Evolutionary conservation across 2,329 filamentous ascomycete species (phyloP).

Genomic region (Chaetomiaceae sp.): DNA sequence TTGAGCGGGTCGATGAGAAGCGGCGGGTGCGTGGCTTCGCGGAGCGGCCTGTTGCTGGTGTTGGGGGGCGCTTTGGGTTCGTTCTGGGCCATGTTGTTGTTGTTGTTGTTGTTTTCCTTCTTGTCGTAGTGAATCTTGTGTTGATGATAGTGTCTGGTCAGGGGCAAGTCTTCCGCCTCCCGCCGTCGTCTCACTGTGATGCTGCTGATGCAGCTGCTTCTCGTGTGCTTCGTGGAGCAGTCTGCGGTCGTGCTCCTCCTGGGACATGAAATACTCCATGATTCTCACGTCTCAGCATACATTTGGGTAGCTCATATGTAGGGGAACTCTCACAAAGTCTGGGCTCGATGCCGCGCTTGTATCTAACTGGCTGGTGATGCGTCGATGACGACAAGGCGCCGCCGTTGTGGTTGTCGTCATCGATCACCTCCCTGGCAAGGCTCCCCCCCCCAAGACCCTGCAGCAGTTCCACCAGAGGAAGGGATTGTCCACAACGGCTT

Average conservation of each 20-base stretch:
- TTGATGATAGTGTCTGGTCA: not conserved
- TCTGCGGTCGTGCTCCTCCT: slow-evolving; percentile 6
- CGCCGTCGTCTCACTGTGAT: no score
- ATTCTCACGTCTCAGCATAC: no score
- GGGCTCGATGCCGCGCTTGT: not conserved
- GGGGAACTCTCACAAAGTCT: not conserved
- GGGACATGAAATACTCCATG: slow-evolving; percentile 15
- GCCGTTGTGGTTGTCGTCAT: no score
- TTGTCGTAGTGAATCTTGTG: not conserved
- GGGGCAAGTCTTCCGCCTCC: no score
- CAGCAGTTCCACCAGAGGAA: no score
- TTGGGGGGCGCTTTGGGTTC: no score
- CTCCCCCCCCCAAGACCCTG: no score
- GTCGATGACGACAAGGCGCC: no score
- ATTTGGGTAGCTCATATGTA: not conserved
- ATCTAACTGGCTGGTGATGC: not conserved
- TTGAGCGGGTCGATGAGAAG: slow-evolving; percentile 20
- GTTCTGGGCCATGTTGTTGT: not conserved
- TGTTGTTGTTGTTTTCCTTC: not conserved
- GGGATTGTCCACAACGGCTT: no score
- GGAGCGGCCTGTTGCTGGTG: not conserved
- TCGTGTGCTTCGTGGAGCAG: not conserved
- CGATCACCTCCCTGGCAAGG: no score
- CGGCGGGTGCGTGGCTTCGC: slow-evolving; percentile 4
- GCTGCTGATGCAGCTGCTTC: not conserved